These are phyloP conservation scores for Cladosporium austrohemisphaericum DNA, from an alignment of 2,329 filamentous ascomycete species.

Conservation along the genomic window DNA sequence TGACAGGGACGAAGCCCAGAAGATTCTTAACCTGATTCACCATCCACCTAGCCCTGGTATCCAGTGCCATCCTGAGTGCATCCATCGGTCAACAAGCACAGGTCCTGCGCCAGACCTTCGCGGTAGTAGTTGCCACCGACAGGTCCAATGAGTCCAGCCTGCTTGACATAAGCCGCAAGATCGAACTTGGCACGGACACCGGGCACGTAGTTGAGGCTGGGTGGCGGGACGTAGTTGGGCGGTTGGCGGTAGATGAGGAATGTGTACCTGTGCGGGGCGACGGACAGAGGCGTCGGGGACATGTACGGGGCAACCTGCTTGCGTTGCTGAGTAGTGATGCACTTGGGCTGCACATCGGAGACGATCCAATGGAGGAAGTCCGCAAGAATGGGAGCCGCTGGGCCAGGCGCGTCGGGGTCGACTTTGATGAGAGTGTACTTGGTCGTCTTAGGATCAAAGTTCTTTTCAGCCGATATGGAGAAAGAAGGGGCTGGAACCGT, in stretches of 20 bases:
- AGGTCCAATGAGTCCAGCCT: constrained; percentile 18
- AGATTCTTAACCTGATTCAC: too few species aligned
- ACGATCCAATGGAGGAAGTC: constrained; percentile 23
- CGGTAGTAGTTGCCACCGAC: constrained; percentile 21
- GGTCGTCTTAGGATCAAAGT: constrained; percentile 22
- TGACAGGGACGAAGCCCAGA: too few species aligned
- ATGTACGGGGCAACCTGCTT: constrained; percentile 20
- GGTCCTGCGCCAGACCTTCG: constrained; percentile 14
- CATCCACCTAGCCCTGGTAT: too few species aligned
- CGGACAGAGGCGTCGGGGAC: constrained; percentile 20
- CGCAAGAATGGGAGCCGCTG: constrained; percentile 16
- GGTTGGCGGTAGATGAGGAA: constrained; percentile 27
- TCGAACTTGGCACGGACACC: constrained; percentile 22
- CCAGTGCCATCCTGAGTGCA: constrained; percentile 13
- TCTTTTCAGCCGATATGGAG: constrained; percentile 23
- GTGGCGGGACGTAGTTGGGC: constrained; percentile 21
- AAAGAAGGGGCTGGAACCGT: constrained; percentile 20
- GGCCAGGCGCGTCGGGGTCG: constrained; percentile 26
- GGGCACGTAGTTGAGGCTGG: constrained; percentile 15
- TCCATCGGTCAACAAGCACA: background rate
- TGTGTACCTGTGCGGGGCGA: constrained; percentile 22
- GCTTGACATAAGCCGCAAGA: constrained; percentile 18
- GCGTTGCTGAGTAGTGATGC: constrained; percentile 20
- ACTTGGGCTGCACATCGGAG: constrained; percentile 23
- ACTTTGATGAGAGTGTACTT: constrained; percentile 27